Conservation (phyloP, 805 yeast species). For the Hanseniaspora meyeri region DNA sequence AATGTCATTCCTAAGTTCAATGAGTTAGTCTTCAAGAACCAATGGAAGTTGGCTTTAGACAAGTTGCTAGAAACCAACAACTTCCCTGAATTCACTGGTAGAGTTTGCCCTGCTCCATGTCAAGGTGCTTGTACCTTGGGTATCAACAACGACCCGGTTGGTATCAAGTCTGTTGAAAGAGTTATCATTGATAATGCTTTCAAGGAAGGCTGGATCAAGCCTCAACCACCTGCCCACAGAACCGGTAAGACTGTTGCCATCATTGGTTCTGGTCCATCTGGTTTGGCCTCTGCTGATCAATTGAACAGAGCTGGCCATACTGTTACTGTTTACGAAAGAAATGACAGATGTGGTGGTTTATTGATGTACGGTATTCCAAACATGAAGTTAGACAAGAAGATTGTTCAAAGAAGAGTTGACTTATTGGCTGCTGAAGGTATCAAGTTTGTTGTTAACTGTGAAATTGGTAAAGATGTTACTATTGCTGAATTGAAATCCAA, state of each 20-base stretch:
- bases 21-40: conserved; percentile 85
- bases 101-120: conserved; percentile 98
- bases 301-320: conserved; percentile 88
- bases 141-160: conserved; percentile 87
- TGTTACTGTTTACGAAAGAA: conserved; percentile 85
- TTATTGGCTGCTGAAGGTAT: conserved; percentile 84
- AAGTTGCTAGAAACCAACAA: conserved; percentile 90
- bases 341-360: conserved; percentile 93
- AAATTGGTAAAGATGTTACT: conserved; percentile 73
- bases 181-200: conserved; percentile 94
- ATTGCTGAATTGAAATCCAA: conserved; percentile 51
- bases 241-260: conserved; percentile 79
- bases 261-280: conserved; percentile 96
- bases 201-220: conserved; percentile 92
- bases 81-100: conserved; percentile 96
- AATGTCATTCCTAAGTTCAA: conserved; percentile 97
- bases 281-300: conserved; percentile 94
- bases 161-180: conserved; percentile 89
- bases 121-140: conserved; percentile 94
- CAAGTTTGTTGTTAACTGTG: conserved; percentile 59
- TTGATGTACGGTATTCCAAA: conserved; percentile 98
- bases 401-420: conserved; percentile 88
- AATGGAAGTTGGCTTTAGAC: conserved; percentile 89
- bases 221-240: conserved; percentile 63
- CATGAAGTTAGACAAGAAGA: conserved; percentile 89